Percentiles rank a stretch among this genome's conserved stretches.
phyloP scores from a whole-genome alignment of 2,329 filamentous ascomycete species.

The Aspergillus neoniger region DNA sequence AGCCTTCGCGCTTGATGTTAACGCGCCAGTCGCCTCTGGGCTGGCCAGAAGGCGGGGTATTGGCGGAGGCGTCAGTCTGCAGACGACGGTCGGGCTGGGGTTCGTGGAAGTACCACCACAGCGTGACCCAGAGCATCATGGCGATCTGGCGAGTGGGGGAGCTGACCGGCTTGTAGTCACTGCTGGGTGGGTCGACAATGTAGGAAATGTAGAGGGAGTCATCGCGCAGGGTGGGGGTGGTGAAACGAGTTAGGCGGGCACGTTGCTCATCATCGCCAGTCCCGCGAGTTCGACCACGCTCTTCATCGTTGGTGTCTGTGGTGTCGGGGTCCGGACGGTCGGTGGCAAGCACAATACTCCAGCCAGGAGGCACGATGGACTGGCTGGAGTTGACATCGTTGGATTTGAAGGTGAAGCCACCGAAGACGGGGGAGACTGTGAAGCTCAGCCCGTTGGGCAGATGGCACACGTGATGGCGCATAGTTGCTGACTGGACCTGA shows the following conservation, averaged over 20 bases:
- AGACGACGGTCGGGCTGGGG: conserved; percentile 68
- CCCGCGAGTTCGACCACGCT: conserved; percentile 17
- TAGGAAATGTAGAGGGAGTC: conserved; percentile 91
- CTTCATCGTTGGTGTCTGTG: conserved; percentile 13
- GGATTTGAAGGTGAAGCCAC: conserved; percentile 86
- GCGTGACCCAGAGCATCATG: conserved; percentile 92
- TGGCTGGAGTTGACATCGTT: conserved; percentile 70
- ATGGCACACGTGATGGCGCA: conserved; percentile 46
- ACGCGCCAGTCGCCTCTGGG: conserved; percentile 87
- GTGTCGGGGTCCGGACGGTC: conserved; percentile 44
- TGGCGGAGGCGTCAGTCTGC: conserved; percentile 61
- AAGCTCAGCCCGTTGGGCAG: conserved; percentile 87
- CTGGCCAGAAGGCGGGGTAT: conserved; percentile 68
- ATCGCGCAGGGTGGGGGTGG: conserved; percentile 70
- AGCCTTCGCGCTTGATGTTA: conserved; percentile 81
- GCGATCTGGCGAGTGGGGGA: conserved; percentile 88
- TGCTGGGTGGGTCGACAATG: conserved; percentile 78
- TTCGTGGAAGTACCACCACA: conserved; percentile 98
- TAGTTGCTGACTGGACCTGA: conserved; percentile 15
- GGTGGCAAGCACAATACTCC: conserved; percentile 84
- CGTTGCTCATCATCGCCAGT: conserved; percentile 39
- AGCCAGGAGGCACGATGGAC: conserved; percentile 72
- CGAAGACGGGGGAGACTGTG: conserved; percentile 81
- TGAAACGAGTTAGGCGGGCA: conserved; percentile 54
- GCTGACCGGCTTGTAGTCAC: conserved; percentile 74